A percentile compares a stretch with the other conserved stretches of the same genome.
Conservation (phyloP, 2,329 filamentous ascomycete genomes). For the Metarhizium sp. region DNA sequence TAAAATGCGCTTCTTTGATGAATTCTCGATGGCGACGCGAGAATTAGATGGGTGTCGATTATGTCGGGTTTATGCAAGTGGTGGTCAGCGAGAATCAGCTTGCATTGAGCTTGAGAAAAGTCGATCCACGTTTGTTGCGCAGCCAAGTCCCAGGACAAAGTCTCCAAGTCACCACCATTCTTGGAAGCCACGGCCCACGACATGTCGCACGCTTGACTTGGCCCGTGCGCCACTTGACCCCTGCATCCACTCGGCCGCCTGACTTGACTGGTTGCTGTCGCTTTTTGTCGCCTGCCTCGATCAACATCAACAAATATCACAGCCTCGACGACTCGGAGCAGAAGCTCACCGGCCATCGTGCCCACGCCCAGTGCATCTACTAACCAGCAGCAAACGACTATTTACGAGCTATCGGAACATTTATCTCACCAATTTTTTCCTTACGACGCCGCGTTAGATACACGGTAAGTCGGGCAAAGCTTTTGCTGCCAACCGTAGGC, state of each 20-base stretch:
- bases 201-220: neutral
- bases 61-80: neutral
- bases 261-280: neutral
- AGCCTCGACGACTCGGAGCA: slow-evolving; percentile 10
- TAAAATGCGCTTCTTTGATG: neutral
- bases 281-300: slow-evolving; percentile 4
- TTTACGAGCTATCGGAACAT: neutral
- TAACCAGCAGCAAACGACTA: slow-evolving; percentile 18
- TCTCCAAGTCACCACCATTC: neutral
- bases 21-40: neutral
- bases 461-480: neutral
- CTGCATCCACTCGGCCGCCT: slow-evolving; percentile 2
- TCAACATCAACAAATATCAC: slow-evolving; percentile 22
- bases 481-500: neutral
- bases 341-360: slow-evolving; percentile 21
- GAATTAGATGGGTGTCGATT: neutral
- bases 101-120: neutral
- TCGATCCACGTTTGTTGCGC: neutral
- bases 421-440: neutral
- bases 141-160: neutral
- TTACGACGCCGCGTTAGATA: neutral
- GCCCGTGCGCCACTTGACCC: neutral
- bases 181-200: neutral
- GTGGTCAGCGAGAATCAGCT: neutral
- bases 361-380: slow-evolving; percentile 16